Base-by-base conservation (phyloP, 805 yeast genomes). In the Wickerhamiella brachini region DNA sequence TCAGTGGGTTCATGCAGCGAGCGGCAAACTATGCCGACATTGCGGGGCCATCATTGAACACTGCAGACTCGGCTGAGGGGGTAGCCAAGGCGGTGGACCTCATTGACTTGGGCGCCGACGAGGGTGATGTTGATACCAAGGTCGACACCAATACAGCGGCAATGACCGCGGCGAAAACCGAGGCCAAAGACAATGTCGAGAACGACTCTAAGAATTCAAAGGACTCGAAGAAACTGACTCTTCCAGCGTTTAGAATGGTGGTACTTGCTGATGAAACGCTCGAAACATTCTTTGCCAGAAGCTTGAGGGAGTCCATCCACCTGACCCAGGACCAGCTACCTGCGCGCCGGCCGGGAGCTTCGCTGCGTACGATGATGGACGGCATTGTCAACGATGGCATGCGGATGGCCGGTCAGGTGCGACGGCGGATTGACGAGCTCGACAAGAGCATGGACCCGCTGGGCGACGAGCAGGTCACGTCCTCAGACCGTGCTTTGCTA, bases 201-300 rank as follows among this genome's bases (percentile, higher is more conserved):
- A n/a, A 20, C 45, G 48, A 38, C 15, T 13, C 15, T 45, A 4
- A 29, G 3, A 29, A 15, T 3, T 12, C 12, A 12, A 7, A 29
- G 15, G 34, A 29, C 34, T 7, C 12, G 34, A 24, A 24, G 26
- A 31, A 39, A 38, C 45, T 54, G 38, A 48, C 51, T 7, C 48
- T 57, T 9, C 58, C 97, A 0, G 88, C 95, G 0, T 90, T 90
- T 68, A 72, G 97, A 55, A 90, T 90, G 98, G 94, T 93, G 1
- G 70, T 93, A 5, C 70, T 90, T 5, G 97, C 97, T 0, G 96
- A 89, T 64, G 97, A 88, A 61, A 85, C 96, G 0, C 83, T 87
- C 58, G 97, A 93, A 65, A 71, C 83, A 42, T 79, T 90, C 54
- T 93, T 93, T 68, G 73, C 85, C 13, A 70, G 72, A 23, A 82